Conservation (phyloP, 352 stramenopile genomes). For the Phytophthora citrophthora region DNA sequence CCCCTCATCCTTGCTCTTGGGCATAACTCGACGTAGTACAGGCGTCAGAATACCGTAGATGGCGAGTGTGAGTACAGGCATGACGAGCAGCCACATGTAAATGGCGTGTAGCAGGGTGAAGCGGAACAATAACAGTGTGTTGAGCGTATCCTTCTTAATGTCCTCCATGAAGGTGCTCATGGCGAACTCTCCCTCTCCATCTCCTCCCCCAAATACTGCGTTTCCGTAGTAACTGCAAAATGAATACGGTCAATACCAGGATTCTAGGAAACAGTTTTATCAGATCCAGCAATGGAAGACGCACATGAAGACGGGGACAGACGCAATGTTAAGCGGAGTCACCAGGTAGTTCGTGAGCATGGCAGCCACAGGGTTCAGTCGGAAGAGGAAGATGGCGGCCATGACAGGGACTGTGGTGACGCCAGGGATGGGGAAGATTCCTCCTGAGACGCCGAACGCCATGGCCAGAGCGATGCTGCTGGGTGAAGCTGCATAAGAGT, state of each 20-base stretch:
- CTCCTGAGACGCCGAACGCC: constrained; percentile 77
- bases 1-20: constrained; percentile 53
- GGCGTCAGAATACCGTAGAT: constrained; percentile 75
- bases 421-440: constrained; percentile 82
- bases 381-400: constrained; percentile 78
- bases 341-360: constrained; percentile 88
- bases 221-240: constrained; percentile 67
- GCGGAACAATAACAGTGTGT: constrained; percentile 77
- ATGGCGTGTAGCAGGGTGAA: constrained; percentile 83
- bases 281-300: constrained; percentile 8
- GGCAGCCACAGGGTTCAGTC: constrained; percentile 79
- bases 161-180: constrained; percentile 73
- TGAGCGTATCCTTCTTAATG: constrained; percentile 75
- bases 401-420: constrained; percentile 79
- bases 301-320: constrained; percentile 81
- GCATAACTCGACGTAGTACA: constrained; percentile 71
- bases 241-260: not conserved
- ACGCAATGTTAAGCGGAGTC: constrained; percentile 81
- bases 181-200: constrained; percentile 67
- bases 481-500: constrained; percentile 60
- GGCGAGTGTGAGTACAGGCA: constrained; percentile 64
- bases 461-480: constrained; percentile 79
- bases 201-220: constrained; percentile 44
- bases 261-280: not conserved
- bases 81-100: constrained; percentile 78